Conservation (phyloP, 257 asterid genomes). For the Schizonepeta tenuifolia region DNA sequence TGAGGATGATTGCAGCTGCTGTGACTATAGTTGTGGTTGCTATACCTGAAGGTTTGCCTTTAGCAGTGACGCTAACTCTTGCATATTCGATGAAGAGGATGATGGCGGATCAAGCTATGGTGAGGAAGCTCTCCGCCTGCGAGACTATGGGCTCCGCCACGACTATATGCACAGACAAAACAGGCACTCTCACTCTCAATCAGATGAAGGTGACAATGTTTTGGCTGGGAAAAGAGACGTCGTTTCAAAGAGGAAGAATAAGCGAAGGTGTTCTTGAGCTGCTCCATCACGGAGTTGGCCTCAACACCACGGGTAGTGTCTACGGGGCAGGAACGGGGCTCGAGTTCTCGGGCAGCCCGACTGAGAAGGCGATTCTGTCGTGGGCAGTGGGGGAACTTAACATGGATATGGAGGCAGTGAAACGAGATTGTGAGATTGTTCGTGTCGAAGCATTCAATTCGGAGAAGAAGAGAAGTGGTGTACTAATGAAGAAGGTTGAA, state of each 20-base stretch:
- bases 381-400: conserved; percentile 65
- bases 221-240: conserved; percentile 35
- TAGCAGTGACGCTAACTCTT: conserved; percentile 52
- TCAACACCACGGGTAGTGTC: conserved; percentile 39
- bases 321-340: neutral
- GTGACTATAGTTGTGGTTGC: conserved; percentile 54
- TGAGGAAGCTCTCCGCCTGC: conserved; percentile 39
- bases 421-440: conserved; percentile 36
- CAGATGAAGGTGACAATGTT: conserved; percentile 44
- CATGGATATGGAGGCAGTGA: conserved; percentile 62
- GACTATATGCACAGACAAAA: conserved; percentile 38
- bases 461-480: conserved; percentile 76
- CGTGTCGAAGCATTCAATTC: conserved; percentile 78
- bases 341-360: conserved; percentile 84
- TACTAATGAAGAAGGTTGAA: conserved; percentile 41
- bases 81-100: conserved; percentile 49
- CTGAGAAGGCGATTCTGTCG: conserved; percentile 80
- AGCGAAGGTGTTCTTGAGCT: conserved; percentile 24
- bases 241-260: conserved; percentile 6
- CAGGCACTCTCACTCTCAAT: conserved; percentile 46
- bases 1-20: conserved; percentile 44
- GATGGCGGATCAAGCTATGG: conserved; percentile 55
- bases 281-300: conserved; percentile 38
- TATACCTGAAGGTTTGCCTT: conserved; percentile 51
- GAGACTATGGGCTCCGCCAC: conserved; percentile 48